Evolutionary conservation across 768 basidiomycete species (phyloP).

Genomic region (Trametes coccinea): DNA sequence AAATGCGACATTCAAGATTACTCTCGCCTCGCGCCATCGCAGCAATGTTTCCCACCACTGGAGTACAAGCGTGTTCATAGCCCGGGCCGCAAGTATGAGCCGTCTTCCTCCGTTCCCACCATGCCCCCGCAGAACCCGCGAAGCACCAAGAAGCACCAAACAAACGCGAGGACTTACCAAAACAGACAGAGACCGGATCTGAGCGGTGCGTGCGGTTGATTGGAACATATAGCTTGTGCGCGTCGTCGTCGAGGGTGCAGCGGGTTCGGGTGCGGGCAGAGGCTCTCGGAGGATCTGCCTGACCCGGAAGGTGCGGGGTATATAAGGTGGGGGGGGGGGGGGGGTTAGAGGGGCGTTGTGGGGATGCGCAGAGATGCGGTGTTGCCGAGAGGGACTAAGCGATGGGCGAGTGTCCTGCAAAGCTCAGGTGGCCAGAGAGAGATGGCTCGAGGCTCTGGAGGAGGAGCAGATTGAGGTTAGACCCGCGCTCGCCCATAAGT

Average conservation of each 20-base stretch:
- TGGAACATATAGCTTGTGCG: constrained; percentile 19
- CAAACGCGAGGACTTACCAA: constrained; percentile 12
- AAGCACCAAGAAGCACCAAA: constrained; percentile 5
- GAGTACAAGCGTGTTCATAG: background rate
- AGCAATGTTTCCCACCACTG: background rate
- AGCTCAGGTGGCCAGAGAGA: constrained; percentile 3
- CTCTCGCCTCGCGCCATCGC: background rate
- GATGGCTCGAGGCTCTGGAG: background rate
- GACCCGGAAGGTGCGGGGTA: constrained; percentile 5
- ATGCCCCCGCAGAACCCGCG: background rate
- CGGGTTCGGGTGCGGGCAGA: background rate
- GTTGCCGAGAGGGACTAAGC: background rate
- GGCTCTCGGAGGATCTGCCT: background rate
- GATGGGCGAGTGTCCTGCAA: background rate
- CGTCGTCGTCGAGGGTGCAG: constrained; percentile 4
- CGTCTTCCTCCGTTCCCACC: background rate
- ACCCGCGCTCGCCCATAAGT: background rate
- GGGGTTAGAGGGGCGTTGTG: constrained; percentile 4
- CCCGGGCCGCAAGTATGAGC: background rate
- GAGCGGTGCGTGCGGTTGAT: constrained; percentile 17
- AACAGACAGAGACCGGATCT: constrained; percentile 16
- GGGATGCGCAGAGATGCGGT: background rate
- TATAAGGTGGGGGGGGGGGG: constrained; percentile 1
- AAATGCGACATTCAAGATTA: too few relatives aligned
- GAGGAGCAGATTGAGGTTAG: background rate